Base-by-base conservation (phyloP, 495 filamentous ascomycete genomes). In the Parmelia sp. region DNA sequence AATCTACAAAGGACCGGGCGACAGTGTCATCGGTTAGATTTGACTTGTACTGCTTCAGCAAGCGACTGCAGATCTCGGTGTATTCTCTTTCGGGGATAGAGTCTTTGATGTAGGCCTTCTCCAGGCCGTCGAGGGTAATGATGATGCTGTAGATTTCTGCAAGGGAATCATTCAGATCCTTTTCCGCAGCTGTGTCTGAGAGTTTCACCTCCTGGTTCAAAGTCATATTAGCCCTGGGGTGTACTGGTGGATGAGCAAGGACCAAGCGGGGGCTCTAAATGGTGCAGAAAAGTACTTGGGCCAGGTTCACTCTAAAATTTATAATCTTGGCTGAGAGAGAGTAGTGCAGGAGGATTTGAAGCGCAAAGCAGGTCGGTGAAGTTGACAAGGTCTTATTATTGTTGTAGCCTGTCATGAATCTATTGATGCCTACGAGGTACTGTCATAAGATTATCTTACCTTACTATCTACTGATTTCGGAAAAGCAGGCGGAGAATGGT, bases 71-170 rank as follows among this genome's bases (percentile, higher is more conserved):
- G 63, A 90, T 96, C 71, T 96, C 93, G 7, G 94, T 96, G 75
- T 98, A 98, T 71, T 96, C 91, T 62, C 80, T 79, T 73, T 97
- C 92, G 10, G 87, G 84, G 51, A 99, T 90, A 23, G 91, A 92
- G 80, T 99, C 94, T 75, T 95, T 93, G 55, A 97, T 87, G 77
- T 93, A 97, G 19, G 94, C 95, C 73, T 95, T 96, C 71, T 99
- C 94, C 10, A 99, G 81, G 60, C 92, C 92, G 71, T 99, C 94
- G 27, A 99, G 78, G 0, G 94, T 97, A 63, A 96, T 83, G 29
- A 97, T 93, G 64, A 99, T 96, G 77, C 91, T 95, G 77, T 97
- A 97, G 58, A 99, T 87, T 71, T 99, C 94, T 58, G 93, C 94
- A 15, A 99, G 83, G 3, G 94, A 97, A 71, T 97, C 94, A 77